Conservation (phyloP, 805 yeast genomes). For the Metschnikowia lachancei region DNA sequence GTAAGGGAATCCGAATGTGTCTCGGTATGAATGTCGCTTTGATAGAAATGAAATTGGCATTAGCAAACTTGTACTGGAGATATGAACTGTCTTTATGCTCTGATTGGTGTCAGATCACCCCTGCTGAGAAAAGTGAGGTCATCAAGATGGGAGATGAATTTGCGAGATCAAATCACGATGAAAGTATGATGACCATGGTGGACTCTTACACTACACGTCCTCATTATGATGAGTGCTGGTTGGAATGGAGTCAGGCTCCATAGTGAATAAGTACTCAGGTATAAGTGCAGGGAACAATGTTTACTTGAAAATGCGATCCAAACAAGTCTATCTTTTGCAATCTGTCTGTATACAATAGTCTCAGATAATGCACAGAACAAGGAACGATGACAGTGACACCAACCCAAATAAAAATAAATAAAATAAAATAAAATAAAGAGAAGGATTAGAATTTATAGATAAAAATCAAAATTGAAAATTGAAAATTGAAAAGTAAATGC, state of each 20-base stretch:
- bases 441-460: too few relatives aligned
- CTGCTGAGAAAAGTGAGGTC: slow-evolving; percentile 11
- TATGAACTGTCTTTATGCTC: slow-evolving; percentile 38
- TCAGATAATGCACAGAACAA: background rate
- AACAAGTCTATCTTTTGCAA: background rate
- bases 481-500: too few relatives aligned
- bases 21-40: slow-evolving; percentile 67
- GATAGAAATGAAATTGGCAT: slow-evolving; percentile 59
- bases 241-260: slow-evolving; percentile 32
- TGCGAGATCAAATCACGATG: slow-evolving; percentile 30
- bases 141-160: slow-evolving; percentile 19
- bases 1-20: slow-evolving; percentile 73
- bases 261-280: background rate
- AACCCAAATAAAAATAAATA: too few relatives aligned
- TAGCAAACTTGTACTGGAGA: slow-evolving; percentile 54
- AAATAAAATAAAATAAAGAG: too few relatives aligned
- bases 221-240: slow-evolving; percentile 50
- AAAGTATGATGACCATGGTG: slow-evolving; percentile 53
- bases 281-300: background rate
- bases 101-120: slow-evolving; percentile 43
- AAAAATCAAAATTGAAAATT: too few relatives aligned
- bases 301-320: too few relatives aligned
- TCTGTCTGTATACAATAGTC: slow-evolving; percentile 5
- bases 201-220: slow-evolving; percentile 57
- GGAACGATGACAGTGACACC: background rate